Evolutionary conservation across 106 monocot species (phyloP), one percentile per base, ranked within the genome.

Genomic region (Dendrobium huoshanense): DNA sequence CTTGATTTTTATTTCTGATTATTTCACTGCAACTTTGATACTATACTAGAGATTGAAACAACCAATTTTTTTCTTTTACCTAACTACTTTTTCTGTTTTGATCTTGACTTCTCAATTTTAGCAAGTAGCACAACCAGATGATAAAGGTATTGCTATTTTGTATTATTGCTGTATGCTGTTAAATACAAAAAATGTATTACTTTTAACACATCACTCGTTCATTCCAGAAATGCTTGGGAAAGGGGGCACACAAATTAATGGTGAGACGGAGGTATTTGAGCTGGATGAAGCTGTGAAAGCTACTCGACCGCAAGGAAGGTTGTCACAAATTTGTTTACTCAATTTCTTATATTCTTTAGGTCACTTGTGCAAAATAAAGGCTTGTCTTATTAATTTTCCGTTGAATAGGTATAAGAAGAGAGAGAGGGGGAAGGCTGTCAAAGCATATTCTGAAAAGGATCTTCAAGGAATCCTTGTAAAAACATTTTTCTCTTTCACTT

Each of bases 291-390:
- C 76, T 79, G 68, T 61, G 20, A 98, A 95, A 88, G 78, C 70
- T 77, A 94, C 95, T 51, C 88, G 98, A 19, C 97, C 94, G 27
- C 98, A 98, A 61, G 98, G 98, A 91, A 92, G 98, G 98, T 98
- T 77, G 31, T 9, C 83, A 47, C 17, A 7, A 19, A 37, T 22
- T 78, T 75, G 15, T 13, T 42, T 75, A 31, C 16, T 79, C 17
- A 48, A 22, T 55, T 72, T 10, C 78, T 72, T 31, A 24, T 27
- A 61, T 47, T 75, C 27, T 45, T 18, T 44, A 49, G 27, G 27
- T 54, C 15, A 41, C 29, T 41, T 4, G 22, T 41, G 65, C 3
- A 74, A 74, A 19, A 74, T 74, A 20, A n/a, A 75, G 15, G 22
- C 22, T 27, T 61, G 10, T 78, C 49, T 86, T 49, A 18, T 61